phyloP scores from a whole-genome alignment of 2,329 filamentous ascomycete genomes.

The Penicillium sp. region DNA sequence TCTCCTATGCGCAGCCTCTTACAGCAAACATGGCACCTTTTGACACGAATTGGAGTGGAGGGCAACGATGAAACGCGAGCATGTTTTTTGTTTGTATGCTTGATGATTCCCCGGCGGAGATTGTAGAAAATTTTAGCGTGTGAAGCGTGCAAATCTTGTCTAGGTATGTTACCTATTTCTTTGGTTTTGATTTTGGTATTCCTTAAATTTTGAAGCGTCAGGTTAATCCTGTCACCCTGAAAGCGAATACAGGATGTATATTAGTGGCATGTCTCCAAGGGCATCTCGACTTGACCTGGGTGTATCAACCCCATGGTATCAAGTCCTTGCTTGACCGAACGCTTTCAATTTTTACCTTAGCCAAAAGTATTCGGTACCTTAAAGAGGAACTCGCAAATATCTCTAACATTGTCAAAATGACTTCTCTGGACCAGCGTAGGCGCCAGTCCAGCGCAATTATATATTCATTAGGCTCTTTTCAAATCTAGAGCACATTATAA shows the following conservation, averaged over 20 bases:
- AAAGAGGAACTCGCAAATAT: background rate
- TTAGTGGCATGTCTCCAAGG: no score
- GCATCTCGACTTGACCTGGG: no score
- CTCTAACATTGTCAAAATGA: background rate
- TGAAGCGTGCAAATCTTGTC: background rate
- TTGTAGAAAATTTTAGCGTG: background rate
- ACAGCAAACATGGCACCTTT: constrained; percentile 42
- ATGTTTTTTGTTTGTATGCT: background rate
- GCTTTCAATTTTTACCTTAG: no score
- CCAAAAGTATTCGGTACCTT: background rate
- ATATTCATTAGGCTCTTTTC: background rate
- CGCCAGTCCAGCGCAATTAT: background rate
- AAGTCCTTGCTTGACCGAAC: no score
- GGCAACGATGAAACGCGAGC: constrained; percentile 7
- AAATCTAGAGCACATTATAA: background rate
- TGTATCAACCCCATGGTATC: no score
- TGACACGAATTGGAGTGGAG: constrained; percentile 26
- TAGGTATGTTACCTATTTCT: background rate
- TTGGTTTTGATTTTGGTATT: background rate
- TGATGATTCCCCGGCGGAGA: constrained; percentile 16
- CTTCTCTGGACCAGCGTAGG: background rate
- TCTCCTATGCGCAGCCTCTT: constrained; percentile 46
- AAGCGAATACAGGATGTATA: no score
- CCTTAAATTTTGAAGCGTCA: background rate
- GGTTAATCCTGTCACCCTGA: no score